Evolutionary conservation across 1,284 basidiomycete genomes (phyloP), one percentile per base, ranked within the genome.

Genomic region (Cutaneotrichosporon sp.): DNA sequence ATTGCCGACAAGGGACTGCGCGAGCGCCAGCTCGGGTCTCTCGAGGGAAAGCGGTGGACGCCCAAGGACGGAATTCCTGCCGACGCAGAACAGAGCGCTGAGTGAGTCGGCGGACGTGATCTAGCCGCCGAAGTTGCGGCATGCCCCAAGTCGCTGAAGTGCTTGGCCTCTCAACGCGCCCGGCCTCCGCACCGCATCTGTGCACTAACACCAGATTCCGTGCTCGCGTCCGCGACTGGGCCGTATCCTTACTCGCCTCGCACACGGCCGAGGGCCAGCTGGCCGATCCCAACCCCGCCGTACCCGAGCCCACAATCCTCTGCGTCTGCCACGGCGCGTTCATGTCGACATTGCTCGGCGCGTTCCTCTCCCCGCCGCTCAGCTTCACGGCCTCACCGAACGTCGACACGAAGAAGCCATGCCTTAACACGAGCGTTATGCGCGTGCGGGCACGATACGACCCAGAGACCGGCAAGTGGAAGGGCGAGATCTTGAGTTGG

Each of bases 301-400:
- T 4, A 3, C n/a, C 38, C 2, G 47, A 26, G 8, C 32, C 46
- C 22, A 24, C n/a, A 10, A 54, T 73, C 24, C 59, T 73, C 10
- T 49, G 68, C 46, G 58, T 69, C 31, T 66, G 65, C 9, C 73
- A 75, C 52, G 71, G 71, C 29, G 73, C 71, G 11, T 74, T 64
- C 52, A 58, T 75, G 26, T 49, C 49, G 10, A 35, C 57, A 1
- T 54, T 72, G 14, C 50, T 62, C 17, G 44, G 48, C 12, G 46
- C 65, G 17, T 51, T 72, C n/a, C 32, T 63, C 26, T 44, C 48
- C 5, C 46, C 33, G n/a, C 24, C 38, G 4, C 42, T 49, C 16
- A 27, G 31, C 20, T 62, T 62, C 44, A 35, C 26, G 1, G 16
- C 52, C 11, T 20, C 34, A n/a, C 34, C 24, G 0, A 49, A 47